phyloP scores from a whole-genome alignment of 257 asterid species.

The Paulownia fortunei region DNA sequence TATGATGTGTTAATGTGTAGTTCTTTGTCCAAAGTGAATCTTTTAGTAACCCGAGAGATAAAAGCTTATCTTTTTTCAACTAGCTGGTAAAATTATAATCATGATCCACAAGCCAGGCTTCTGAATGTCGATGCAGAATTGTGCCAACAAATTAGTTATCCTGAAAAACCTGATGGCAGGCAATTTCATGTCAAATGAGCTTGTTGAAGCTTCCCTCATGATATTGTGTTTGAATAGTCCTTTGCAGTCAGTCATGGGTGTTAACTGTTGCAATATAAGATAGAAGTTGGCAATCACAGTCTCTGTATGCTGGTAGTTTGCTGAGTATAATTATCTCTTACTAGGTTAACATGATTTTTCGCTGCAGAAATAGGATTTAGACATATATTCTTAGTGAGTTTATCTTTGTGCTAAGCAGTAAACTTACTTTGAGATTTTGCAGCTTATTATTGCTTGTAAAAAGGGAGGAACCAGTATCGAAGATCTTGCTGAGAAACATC shows the following conservation, averaged over 20 bases:
- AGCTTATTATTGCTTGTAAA: constrained; percentile 93
- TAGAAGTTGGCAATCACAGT: background rate
- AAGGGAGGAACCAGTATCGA: constrained; percentile 99
- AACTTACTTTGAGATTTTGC: constrained; percentile 42
- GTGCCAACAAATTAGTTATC: background rate
- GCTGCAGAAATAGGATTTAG: background rate
- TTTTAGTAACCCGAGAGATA: background rate
- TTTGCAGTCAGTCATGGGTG: background rate
- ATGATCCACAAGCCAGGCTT: background rate
- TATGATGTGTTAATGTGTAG: background rate
- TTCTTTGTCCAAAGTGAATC: background rate
- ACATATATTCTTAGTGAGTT: background rate
- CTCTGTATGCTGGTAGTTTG: background rate
- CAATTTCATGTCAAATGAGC: background rate
- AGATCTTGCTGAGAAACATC: constrained; percentile 97
- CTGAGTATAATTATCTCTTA: background rate
- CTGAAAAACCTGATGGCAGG: background rate
- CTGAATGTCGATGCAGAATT: background rate
- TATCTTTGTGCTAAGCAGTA: background rate
- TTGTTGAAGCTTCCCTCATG: background rate
- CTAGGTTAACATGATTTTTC: background rate
- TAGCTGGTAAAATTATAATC: background rate
- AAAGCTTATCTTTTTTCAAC: background rate
- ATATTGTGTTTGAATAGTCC: background rate
- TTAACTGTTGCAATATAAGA: background rate